Evolutionary conservation across 331 rosid genomes (phyloP).

Genomic region (Cydonia oblonga): DNA sequence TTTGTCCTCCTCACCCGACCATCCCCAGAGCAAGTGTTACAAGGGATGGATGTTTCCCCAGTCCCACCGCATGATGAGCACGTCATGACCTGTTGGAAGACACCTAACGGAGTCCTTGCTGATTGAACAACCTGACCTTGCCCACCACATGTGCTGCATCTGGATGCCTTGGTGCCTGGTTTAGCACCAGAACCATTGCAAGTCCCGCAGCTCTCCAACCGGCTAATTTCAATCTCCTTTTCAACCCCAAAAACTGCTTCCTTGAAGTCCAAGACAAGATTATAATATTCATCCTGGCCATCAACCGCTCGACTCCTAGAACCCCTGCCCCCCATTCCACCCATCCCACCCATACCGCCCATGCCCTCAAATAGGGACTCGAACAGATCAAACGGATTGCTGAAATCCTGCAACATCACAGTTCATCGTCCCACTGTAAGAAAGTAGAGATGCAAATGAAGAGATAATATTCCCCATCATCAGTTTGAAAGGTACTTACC

Average conservation of each 20-base stretch:
- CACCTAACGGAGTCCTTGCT: constrained; percentile 91
- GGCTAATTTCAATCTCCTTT: constrained; percentile 82
- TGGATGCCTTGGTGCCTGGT: constrained; percentile 81
- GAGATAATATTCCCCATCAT: neutral
- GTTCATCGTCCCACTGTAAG: constrained; percentile 4
- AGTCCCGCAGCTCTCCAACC: constrained; percentile 88
- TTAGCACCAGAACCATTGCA: constrained; percentile 95
- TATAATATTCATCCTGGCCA: constrained; percentile 92
- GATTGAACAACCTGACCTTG: constrained; percentile 95
- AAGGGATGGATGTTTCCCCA: constrained; percentile 86
- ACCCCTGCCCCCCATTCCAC: constrained; percentile 48
- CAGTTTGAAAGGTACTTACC: constrained; percentile 46
- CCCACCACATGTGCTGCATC: constrained; percentile 87
- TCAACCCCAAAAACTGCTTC: constrained; percentile 97
- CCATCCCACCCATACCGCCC: constrained; percentile 28
- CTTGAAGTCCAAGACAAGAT: constrained; percentile 71
- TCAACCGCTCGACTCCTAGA: constrained; percentile 79
- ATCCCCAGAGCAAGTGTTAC: constrained; percentile 95
- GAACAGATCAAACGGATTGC: constrained; percentile 85
- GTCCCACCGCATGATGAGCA: constrained; percentile 89
- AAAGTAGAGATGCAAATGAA: neutral
- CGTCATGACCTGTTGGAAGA: constrained; percentile 95
- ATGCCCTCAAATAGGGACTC: constrained; percentile 73
- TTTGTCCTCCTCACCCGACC: constrained; percentile 87
- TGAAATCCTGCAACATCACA: constrained; percentile 65